A percentile compares a stretch with the other conserved stretches of the same genome.
These are phyloP conservation scores for Pseudocercospora vitis DNA, from an alignment of 2,329 filamentous ascomycete genomes.

Conservation along the genomic window DNA sequence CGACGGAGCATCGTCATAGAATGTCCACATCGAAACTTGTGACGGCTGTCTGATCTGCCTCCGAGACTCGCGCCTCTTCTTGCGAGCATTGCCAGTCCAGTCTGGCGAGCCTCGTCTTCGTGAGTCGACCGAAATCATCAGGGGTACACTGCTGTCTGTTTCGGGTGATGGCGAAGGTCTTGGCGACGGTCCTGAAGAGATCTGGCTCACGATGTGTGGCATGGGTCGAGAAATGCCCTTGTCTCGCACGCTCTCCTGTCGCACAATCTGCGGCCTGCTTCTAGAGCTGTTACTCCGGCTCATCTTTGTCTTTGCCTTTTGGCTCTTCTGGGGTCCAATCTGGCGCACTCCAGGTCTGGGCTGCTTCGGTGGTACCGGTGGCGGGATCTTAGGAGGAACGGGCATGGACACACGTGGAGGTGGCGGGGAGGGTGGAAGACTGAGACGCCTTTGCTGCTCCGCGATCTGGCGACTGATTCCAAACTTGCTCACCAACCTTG, in stretches of 20 bases:
- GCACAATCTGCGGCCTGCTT: background rate
- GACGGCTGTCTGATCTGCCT: too few species aligned
- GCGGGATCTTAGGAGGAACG: background rate
- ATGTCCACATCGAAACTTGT: background rate
- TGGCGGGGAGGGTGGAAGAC: background rate
- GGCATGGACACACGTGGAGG: background rate
- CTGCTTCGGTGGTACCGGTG: background rate
- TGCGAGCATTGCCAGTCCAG: background rate
- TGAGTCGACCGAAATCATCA: background rate
- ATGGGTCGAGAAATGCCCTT: constrained; percentile 16
- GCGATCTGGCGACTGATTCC: constrained; percentile 10
- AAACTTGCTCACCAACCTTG: constrained; percentile 14
- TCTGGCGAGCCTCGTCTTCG: constrained; percentile 10
- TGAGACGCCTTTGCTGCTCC: background rate
- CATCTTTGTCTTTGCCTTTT: background rate
- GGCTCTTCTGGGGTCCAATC: constrained; percentile 4
- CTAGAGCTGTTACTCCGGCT: constrained; percentile 3
- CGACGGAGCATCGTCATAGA: background rate
- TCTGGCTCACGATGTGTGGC: constrained; percentile 11
- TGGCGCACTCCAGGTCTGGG: background rate
- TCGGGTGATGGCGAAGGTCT: background rate
- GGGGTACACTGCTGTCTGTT: background rate
- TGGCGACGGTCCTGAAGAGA: background rate
- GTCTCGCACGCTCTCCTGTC: constrained; percentile 12
- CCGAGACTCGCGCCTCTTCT: background rate